Percentiles rank a stretch among this genome's conserved stretches.
These are phyloP conservation scores for Jatropha podagrica DNA, from an alignment of 441 rosid genomes.

Conservation along the genomic window DNA sequence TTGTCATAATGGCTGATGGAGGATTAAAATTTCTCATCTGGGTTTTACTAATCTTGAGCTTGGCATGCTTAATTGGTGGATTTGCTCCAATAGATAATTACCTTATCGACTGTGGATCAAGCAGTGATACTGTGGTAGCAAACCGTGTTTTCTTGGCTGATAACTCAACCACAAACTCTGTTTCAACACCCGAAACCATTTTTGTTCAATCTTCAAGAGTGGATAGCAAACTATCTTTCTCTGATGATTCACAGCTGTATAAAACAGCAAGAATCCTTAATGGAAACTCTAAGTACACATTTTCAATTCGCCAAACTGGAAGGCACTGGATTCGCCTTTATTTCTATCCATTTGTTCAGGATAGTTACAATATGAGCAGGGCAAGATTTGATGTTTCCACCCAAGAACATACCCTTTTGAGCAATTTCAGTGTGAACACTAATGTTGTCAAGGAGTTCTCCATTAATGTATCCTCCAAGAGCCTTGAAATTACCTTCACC, in stretches of 20 bases:
- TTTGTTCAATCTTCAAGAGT: slow-evolving; percentile 39
- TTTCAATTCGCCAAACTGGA: slow-evolving; percentile 51
- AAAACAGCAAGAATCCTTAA: slow-evolving; percentile 71
- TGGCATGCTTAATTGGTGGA: slow-evolving; percentile 49
- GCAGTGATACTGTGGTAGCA: slow-evolving; percentile 43
- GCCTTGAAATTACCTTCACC: slow-evolving; percentile 53
- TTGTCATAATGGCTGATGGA: slow-evolving; percentile 34
- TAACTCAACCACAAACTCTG: slow-evolving; percentile 52
- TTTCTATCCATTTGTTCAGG: slow-evolving; percentile 63
- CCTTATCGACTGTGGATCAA: slow-evolving; percentile 81
- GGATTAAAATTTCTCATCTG: slow-evolving; percentile 28
- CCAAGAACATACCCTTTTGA: slow-evolving; percentile 50
- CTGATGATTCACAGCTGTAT: slow-evolving; percentile 50
- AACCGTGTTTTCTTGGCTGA: slow-evolving; percentile 69
- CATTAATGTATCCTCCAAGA: slow-evolving; percentile 43
- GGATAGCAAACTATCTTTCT: slow-evolving; percentile 19
- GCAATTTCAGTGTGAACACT: slow-evolving; percentile 38
- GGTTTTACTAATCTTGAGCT: slow-evolving; percentile 40
- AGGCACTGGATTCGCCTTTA: slow-evolving; percentile 91
- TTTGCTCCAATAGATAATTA: slow-evolving; percentile 69
- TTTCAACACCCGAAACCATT: slow-evolving; percentile 49
- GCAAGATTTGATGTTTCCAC: slow-evolving; percentile 67
- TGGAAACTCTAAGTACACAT: slow-evolving; percentile 56
- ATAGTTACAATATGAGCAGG: slow-evolving; percentile 47
- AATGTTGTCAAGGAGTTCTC: slow-evolving; percentile 68